Evolutionary conservation across 2,329 filamentous ascomycete genomes (phyloP).

Genomic region (Fusarium lateritium): DNA sequence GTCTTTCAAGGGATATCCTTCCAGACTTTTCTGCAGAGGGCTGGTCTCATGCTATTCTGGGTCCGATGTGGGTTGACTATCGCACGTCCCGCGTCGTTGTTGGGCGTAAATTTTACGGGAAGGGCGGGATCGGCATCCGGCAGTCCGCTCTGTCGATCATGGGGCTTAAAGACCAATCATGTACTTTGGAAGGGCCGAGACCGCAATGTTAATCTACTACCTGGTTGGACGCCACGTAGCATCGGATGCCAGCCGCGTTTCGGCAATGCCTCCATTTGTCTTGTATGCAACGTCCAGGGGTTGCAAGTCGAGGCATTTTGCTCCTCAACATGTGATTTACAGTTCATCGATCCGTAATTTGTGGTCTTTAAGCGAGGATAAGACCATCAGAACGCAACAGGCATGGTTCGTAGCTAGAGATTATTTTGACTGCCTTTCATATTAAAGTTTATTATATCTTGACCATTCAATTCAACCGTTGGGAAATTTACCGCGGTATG

Average conservation of each 20-base stretch:
- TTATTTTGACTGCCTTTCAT: too few relatives aligned
- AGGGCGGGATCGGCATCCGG: constrained; percentile 15
- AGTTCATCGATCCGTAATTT: too few relatives aligned
- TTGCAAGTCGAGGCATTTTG: too few relatives aligned
- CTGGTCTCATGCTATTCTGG: not conserved
- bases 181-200: not conserved
- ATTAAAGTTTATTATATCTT: too few relatives aligned
- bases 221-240: not conserved
- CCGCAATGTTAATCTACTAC: constrained; percentile 1
- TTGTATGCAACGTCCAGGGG: not conserved
- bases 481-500: too few relatives aligned
- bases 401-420: too few relatives aligned
- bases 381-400: too few relatives aligned
- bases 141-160: constrained; percentile 4
- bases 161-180: not conserved
- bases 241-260: not conserved
- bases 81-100: not conserved
- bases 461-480: too few relatives aligned
- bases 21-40: not conserved
- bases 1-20: not conserved
- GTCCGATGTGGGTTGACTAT: not conserved
- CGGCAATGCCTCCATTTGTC: constrained; percentile 4
- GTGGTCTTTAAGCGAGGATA: too few relatives aligned
- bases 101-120: constrained; percentile 2
- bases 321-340: too few relatives aligned